Evolutionary conservation across 768 basidiomycete genomes (phyloP), one percentile per base, ranked within the genome.

Genomic region (Lentinula sp.): DNA sequence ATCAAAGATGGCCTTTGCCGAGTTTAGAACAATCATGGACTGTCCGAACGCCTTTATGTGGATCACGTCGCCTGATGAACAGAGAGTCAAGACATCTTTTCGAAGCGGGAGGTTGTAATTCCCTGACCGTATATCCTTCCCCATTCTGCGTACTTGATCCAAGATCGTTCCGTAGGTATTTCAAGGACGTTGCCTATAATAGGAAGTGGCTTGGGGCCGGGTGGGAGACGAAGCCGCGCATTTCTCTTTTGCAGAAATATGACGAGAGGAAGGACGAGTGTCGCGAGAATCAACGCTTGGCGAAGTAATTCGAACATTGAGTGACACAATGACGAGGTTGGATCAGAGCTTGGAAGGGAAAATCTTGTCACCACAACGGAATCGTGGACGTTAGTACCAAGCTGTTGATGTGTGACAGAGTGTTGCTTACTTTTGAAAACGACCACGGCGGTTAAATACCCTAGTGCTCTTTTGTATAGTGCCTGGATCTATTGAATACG

Each of bases 111-210:
- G 34, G 28, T 37, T 15, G 34, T 15, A 4, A 46, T 45, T 13
- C 56, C 57, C 11, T 32, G 28, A 70, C 69, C 65, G 50, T 64
- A 66, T 34, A 57, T 18, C 40, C 65, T 65, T 11, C 62, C 63
- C 67, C 67, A 68, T 34, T 63, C 45, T 15, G 51, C 59, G 57
- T 64, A 71, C 9, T 63, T 66, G 9, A 64, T 9, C 70, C 68
- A 70, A 39, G 64, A 58, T n/a, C 39, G 51, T 35, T 61, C 61
- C 6, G 42, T 57, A 13, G 70, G 69, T 31, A 66, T 58, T 39
- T 69, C 66, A 1, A 63, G 52, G 11, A 66, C 18, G 43, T 71
- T 73, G 23, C 71, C 71, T 42, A 73, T 55, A 28, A 73, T 8
- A 21, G 67, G 68, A 15, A 64, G 62, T 13, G 59, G 51, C 46